phyloP scores from a whole-genome alignment of 1,139 yeast species.

The Magnusiomyces paraingens region DNA sequence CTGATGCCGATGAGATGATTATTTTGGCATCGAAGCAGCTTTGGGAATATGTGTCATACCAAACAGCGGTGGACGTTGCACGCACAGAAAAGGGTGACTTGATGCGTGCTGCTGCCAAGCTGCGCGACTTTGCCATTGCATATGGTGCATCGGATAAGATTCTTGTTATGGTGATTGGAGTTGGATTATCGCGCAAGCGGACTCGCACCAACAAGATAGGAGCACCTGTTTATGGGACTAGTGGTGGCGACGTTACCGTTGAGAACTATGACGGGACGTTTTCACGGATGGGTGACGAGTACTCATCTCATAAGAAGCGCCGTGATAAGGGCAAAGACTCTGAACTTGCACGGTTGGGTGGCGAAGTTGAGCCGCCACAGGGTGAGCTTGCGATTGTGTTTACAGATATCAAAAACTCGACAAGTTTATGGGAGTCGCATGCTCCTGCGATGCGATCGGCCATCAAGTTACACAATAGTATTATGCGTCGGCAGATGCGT shows the following conservation, averaged over 20 bases:
- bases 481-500: conserved; percentile 90
- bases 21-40: conserved; percentile 79
- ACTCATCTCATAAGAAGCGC: conserved; percentile 44
- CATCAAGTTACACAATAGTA: conserved; percentile 83
- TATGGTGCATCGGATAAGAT: conserved; percentile 82
- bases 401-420: conserved; percentile 94
- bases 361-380: conserved; percentile 91
- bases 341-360: conserved; percentile 72
- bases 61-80: conserved; percentile 85
- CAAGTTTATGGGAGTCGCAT: conserved; percentile 85
- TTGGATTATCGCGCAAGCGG: conserved; percentile 37
- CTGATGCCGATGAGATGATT: conserved; percentile 72
- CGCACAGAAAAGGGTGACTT: conserved; percentile 82
- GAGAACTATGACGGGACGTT: background rate
- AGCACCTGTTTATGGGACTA: conserved; percentile 21
- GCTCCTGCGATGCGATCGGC: conserved; percentile 97
- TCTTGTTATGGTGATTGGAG: conserved; percentile 76
- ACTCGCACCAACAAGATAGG: conserved; percentile 18
- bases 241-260: background rate
- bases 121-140: conserved; percentile 89
- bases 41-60: conserved; percentile 81
- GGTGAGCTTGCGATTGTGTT: conserved; percentile 94
- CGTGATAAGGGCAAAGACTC: conserved; percentile 70
- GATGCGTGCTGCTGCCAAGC: conserved; percentile 85
- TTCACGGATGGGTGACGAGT: conserved; percentile 39